These are phyloP conservation scores for Microdochium nivale DNA, from an alignment of 2,329 filamentous ascomycete genomes.

Conservation along the genomic window DNA sequence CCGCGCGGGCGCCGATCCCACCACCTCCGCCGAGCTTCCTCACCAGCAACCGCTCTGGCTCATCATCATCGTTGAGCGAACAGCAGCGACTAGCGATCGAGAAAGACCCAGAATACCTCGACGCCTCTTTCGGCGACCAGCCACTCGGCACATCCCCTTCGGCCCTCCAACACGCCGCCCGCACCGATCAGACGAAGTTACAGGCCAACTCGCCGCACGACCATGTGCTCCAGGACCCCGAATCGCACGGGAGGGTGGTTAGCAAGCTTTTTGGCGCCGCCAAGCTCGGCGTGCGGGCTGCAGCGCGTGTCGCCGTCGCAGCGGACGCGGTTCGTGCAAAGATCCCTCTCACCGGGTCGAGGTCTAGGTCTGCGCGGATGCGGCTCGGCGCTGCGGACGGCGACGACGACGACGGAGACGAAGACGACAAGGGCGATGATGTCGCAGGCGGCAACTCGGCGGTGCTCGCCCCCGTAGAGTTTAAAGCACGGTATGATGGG, in stretches of 20 bases:
- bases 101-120: not conserved
- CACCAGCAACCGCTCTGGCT: not conserved
- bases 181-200: not conserved
- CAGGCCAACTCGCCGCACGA: not conserved
- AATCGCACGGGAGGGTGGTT: not conserved
- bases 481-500: not conserved
- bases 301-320: not conserved
- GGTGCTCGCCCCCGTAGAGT: not conserved
- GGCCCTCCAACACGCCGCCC: not conserved
- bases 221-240: not conserved
- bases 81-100: not conserved
- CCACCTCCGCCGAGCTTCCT: slow-evolving; percentile 12
- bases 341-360: too few relatives aligned
- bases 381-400: not conserved
- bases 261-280: slow-evolving; percentile 2
- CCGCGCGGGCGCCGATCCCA: slow-evolving; percentile 57
- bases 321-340: slow-evolving; percentile 6
- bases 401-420: not conserved
- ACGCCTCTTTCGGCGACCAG: slow-evolving; percentile 1
- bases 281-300: slow-evolving; percentile 4
- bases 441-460: not conserved
- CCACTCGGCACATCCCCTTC: slow-evolving; percentile 2
- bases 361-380: not conserved
- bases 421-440: not conserved
- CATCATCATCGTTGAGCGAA: not conserved